Percentiles rank a stretch among this genome's conserved stretches.
phyloP scores from a whole-genome alignment of 306 rosid genomes.

The Cucumis sativus region Cucumber_9930_V3 NC_026656.2:13379501-13380000 shows the following conservation, averaged over 20 bases:
- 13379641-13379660: too few species aligned
- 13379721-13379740: not conserved
- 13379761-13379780: not conserved
- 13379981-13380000: constrained; percentile 33
- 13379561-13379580: too few species aligned
- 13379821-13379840: not conserved
- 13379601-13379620: too few species aligned
- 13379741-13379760: not conserved
- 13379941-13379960: constrained; percentile 49
- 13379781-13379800: not conserved
- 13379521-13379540: too few species aligned
- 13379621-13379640: too few species aligned
- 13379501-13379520: too few species aligned
- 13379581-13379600: too few species aligned
- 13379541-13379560: too few species aligned
- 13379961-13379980: constrained; percentile 27
- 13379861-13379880: constrained; percentile 30
- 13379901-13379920: constrained; percentile 23
- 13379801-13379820: not conserved
- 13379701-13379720: not conserved
- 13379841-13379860: constrained; percentile 28
- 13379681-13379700: not conserved
- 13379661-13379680: not conserved
- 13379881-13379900: constrained; percentile 45
- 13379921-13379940: constrained; percentile 35